These are phyloP conservation scores for Fomitopsis pinicola DNA, from an alignment of 1,284 basidiomycete species.

Conservation along the genomic window DNA sequence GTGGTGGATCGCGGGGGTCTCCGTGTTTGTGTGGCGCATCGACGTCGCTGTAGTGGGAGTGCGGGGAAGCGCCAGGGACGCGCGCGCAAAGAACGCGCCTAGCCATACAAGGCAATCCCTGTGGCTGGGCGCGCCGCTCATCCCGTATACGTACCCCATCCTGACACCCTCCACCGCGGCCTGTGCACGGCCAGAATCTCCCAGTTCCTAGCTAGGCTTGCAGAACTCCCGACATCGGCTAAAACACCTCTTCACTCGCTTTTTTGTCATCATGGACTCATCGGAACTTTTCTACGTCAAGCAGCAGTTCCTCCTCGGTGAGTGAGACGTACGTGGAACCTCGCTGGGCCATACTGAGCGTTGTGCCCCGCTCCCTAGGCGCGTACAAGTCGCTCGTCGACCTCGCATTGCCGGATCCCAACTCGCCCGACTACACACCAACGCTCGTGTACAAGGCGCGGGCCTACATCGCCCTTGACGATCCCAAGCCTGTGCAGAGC, in stretches of 20 bases:
- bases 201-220: not conserved
- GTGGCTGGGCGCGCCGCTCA: not conserved
- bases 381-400: conserved; percentile 61
- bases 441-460: conserved; percentile 81
- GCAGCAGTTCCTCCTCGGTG: conserved; percentile 81
- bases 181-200: not conserved
- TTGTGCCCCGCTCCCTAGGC: conserved; percentile 34
- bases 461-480: conserved; percentile 73
- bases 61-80: not conserved
- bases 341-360: conserved; percentile 1
- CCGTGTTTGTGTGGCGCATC: not conserved
- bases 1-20: not conserved
- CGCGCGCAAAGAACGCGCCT: not conserved
- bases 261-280: conserved; percentile 56
- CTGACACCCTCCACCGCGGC: not conserved
- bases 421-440: conserved; percentile 59
- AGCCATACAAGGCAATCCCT: not conserved
- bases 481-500: conserved; percentile 50
- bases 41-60: not conserved
- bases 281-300: conserved; percentile 80
- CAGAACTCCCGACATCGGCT: not conserved
- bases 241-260: not conserved
- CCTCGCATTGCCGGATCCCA: conserved; percentile 51
- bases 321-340: conserved; percentile 7
- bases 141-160: no score